These are phyloP conservation scores for Colletotrichum tamarilloi DNA, from an alignment of 2,329 filamentous ascomycete species.

Conservation along the genomic window DNA sequence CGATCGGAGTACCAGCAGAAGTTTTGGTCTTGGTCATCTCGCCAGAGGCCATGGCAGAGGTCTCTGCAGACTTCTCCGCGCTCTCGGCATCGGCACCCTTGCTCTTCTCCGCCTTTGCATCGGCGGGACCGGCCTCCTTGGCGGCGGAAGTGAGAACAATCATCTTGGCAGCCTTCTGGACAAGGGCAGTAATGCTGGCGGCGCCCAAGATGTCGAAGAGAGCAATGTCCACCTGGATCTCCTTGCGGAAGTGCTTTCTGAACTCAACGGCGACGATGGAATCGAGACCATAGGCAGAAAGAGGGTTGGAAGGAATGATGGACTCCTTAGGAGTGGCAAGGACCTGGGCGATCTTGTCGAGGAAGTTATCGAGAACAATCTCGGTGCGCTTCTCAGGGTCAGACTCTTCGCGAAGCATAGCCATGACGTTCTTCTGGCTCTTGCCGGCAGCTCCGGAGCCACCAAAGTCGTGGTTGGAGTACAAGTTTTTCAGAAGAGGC, in stretches of 20 bases:
- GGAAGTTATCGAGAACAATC: constrained; percentile 36
- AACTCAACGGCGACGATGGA: constrained; percentile 38
- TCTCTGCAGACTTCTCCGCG: constrained; percentile 23
- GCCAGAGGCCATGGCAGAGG: constrained; percentile 39
- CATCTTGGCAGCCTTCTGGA: constrained; percentile 39
- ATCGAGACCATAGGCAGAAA: constrained; percentile 30
- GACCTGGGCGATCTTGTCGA: constrained; percentile 37
- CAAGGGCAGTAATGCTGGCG: constrained; percentile 38
- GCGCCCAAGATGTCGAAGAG: constrained; percentile 39
- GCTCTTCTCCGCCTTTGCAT: constrained; percentile 36
- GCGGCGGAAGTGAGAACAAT: constrained; percentile 28
- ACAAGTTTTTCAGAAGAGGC: constrained; percentile 39
- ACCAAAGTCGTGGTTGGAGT: constrained; percentile 40
- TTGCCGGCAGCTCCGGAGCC: not conserved
- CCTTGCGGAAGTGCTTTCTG: constrained; percentile 38
- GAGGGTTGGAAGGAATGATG: constrained; percentile 33
- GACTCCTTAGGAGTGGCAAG: constrained; percentile 33
- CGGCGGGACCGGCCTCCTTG: constrained; percentile 32
- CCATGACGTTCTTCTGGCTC: not conserved
- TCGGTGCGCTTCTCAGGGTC: not conserved
- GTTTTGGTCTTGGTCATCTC: constrained; percentile 36
- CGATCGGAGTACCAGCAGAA: constrained; percentile 26
- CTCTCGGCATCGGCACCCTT: constrained; percentile 17
- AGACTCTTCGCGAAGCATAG: not conserved
- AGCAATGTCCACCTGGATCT: constrained; percentile 37